A percentile compares a stretch with the other conserved stretches of the same genome.
Conservation (phyloP, 1,284 basidiomycete genomes). For the Ceratobasidium sp. region DNA sequence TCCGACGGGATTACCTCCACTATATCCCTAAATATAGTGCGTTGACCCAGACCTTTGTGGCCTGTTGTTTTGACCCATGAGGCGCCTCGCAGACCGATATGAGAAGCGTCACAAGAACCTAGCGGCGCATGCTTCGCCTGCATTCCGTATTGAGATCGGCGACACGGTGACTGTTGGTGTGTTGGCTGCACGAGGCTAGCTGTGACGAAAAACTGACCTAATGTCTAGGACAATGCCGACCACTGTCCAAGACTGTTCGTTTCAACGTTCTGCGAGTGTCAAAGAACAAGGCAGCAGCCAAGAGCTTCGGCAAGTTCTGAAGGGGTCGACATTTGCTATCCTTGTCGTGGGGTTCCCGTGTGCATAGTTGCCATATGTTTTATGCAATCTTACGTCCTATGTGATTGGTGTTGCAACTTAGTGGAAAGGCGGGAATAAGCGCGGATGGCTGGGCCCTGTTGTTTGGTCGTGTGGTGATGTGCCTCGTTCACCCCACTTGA, state of each 20-base stretch:
- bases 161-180: constrained; percentile 94
- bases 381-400: constrained; percentile 42
- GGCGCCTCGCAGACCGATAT: constrained; percentile 74
- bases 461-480: constrained; percentile 24
- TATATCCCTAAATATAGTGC: constrained; percentile 98
- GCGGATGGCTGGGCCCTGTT: constrained; percentile 22
- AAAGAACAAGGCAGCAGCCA: constrained; percentile 85
- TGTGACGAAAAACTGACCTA: constrained; percentile 27
- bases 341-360: constrained; percentile 13
- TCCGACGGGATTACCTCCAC: constrained; percentile 98
- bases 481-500: constrained; percentile 41
- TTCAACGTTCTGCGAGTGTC: constrained; percentile 96
- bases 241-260: constrained; percentile 98
- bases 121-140: constrained; percentile 95
- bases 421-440: not conserved
- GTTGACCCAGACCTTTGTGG: constrained; percentile 45
- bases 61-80: constrained; percentile 21
- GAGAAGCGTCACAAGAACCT: constrained; percentile 99
- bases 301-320: constrained; percentile 95
- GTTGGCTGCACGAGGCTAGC: constrained; percentile 50
- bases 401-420: constrained; percentile 15
- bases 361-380: constrained; percentile 40
- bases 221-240: constrained; percentile 88
- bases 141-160: constrained; percentile 94
- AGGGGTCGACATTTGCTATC: constrained; percentile 42